Evolutionary conservation across 257 asterid genomes (phyloP).

Genomic region (Capsicum baccatum): DNA sequence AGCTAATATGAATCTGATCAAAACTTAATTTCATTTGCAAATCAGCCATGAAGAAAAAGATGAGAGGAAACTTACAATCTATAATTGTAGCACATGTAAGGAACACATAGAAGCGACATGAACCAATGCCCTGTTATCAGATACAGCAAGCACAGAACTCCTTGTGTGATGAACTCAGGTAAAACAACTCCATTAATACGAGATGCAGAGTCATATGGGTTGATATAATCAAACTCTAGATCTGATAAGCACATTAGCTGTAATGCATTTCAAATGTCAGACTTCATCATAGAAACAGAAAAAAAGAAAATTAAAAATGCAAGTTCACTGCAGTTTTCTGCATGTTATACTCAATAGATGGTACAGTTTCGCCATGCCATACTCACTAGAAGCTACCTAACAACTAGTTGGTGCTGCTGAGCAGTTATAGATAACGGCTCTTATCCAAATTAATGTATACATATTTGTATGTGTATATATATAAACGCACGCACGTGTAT

Average conservation of each 20-base stretch:
- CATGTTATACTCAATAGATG: neutral
- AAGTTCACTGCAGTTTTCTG: neutral
- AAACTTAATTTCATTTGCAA: neutral
- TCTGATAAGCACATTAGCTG: conserved; percentile 97
- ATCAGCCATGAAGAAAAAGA: neutral
- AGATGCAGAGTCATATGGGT: conserved; percentile 85
- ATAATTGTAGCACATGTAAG: conserved; percentile 77
- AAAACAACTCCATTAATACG: conserved; percentile 77
- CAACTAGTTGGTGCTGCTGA: neutral
- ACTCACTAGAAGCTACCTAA: neutral
- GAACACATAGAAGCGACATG: conserved; percentile 74
- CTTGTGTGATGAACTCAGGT: conserved; percentile 86
- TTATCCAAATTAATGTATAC: neutral
- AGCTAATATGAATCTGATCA: neutral
- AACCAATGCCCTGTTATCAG: conserved; percentile 88
- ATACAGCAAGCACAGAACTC: conserved; percentile 74
- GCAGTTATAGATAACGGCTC: neutral
- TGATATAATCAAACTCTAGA: conserved; percentile 87
- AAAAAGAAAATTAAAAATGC: neutral
- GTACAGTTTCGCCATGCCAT: neutral
- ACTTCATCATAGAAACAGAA: neutral
- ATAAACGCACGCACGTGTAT: neutral
- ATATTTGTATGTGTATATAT: neutral
- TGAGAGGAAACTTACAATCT: conserved; percentile 67
- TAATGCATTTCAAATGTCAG: conserved; percentile 33